Evolutionary conservation across 2,329 filamentous ascomycete species (phyloP).

Genomic region (Atkinsonella hypoxylon): DNA sequence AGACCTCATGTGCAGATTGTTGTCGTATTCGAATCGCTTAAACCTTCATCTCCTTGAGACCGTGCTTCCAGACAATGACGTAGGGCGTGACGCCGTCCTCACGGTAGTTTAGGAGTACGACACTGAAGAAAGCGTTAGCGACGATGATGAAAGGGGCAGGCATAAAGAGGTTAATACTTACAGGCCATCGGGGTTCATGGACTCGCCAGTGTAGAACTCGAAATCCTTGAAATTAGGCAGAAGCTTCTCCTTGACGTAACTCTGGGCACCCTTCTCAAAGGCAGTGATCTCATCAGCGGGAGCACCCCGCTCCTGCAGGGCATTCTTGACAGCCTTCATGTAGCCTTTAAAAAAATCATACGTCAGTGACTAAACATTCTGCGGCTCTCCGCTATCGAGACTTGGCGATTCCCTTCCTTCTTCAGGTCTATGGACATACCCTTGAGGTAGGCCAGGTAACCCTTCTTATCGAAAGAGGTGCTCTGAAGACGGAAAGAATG

Average conservation of each 20-base stretch:
- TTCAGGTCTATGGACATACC: constrained; percentile 34
- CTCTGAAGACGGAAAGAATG: constrained; percentile 80
- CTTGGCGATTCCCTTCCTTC: background rate
- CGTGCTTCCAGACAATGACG: constrained; percentile 91
- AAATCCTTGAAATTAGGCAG: constrained; percentile 85
- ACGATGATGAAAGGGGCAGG: background rate
- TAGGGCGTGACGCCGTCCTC: constrained; percentile 90
- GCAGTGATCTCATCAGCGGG: constrained; percentile 55
- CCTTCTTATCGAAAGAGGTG: constrained; percentile 78
- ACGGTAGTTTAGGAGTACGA: constrained; percentile 92
- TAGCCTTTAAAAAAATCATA: constrained; percentile 45
- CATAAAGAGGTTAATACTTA: constrained; percentile 34
- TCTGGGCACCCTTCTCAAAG: constrained; percentile 67
- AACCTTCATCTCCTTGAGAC: constrained; percentile 80
- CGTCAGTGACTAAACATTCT: background rate
- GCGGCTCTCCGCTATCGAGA: background rate
- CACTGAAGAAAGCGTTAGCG: constrained; percentile 34
- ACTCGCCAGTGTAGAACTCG: constrained; percentile 87
- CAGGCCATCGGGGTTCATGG: constrained; percentile 91
- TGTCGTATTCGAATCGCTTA: constrained; percentile 34
- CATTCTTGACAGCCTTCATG: constrained; percentile 77
- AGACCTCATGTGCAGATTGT: constrained; percentile 3
- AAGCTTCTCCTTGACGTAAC: constrained; percentile 72
- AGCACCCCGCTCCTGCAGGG: constrained; percentile 51
- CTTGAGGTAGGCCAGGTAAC: constrained; percentile 76